Conservation (phyloP, 2,329 filamentous ascomycete species). For the Fusarium pseudograminearum region DNA sequence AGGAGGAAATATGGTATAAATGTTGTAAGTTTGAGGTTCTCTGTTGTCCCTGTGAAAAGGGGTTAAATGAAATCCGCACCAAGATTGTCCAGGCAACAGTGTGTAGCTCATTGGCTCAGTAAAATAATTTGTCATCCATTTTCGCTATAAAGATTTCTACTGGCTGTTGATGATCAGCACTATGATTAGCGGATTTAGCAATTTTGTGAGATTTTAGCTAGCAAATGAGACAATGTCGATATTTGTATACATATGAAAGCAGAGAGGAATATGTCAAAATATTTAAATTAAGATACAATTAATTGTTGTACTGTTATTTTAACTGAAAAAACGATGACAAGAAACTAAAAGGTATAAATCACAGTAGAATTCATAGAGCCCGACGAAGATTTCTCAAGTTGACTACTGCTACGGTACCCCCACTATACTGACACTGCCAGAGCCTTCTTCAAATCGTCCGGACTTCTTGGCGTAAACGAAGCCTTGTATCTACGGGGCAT, state of each 20-base stretch:
- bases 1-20: background rate
- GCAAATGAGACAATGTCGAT: too few species aligned
- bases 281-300: too few species aligned
- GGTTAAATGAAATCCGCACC: background rate
- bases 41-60: background rate
- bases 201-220: too few species aligned
- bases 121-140: background rate
- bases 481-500: slow-evolving; percentile 70
- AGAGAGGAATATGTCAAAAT: too few species aligned
- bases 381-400: too few species aligned
- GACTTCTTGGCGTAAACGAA: slow-evolving; percentile 65
- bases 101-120: background rate
- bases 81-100: background rate
- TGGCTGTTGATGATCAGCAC: too few species aligned
- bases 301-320: too few species aligned
- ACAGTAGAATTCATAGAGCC: too few species aligned
- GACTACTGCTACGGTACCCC: background rate
- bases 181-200: background rate
- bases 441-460: slow-evolving; percentile 34
- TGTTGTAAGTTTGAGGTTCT: background rate
- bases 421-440: background rate
- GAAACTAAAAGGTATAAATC: too few species aligned
- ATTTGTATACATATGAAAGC: too few species aligned
- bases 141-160: background rate
- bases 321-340: too few species aligned